Evolutionary conservation across 2,329 filamentous ascomycete species (phyloP).

Genomic region (Lachnellula cervina): DNA sequence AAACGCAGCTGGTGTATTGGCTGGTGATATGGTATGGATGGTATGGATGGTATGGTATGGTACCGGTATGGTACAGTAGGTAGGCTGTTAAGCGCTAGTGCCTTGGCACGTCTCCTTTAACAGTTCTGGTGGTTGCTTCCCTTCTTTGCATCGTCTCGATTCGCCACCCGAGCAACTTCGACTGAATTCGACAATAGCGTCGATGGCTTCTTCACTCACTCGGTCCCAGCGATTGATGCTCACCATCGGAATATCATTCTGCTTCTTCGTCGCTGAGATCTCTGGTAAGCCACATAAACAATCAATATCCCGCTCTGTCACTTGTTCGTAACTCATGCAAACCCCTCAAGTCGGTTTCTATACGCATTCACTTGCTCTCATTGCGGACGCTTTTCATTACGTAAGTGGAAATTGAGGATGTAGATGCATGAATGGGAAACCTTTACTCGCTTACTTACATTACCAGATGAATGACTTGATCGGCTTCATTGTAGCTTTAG

Average conservation of each 20-base stretch:
- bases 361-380: conserved; percentile 64
- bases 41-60: too few relatives aligned
- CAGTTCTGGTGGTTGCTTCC: not conserved
- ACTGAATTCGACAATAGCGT: not conserved
- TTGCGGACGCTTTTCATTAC: conserved; percentile 77
- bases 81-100: not conserved
- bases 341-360: conserved; percentile 55
- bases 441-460: not conserved
- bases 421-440: not conserved
- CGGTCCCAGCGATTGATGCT: not conserved
- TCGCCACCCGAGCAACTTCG: not conserved
- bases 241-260: conserved; percentile 39
- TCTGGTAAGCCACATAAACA: conserved; percentile 31
- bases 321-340: not conserved
- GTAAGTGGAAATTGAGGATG: conserved; percentile 35
- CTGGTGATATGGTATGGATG: too few relatives aligned
- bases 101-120: not conserved
- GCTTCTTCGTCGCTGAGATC: conserved; percentile 44
- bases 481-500: conserved; percentile 61
- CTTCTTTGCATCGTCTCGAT: not conserved
- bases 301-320: not conserved
- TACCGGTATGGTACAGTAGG: too few relatives aligned
- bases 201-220: not conserved
- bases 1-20: too few relatives aligned
- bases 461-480: conserved; percentile 64